phyloP scores from a whole-genome alignment of 2,329 filamentous ascomycete species.

The Stachybotrys chlorohalonatus region DNA sequence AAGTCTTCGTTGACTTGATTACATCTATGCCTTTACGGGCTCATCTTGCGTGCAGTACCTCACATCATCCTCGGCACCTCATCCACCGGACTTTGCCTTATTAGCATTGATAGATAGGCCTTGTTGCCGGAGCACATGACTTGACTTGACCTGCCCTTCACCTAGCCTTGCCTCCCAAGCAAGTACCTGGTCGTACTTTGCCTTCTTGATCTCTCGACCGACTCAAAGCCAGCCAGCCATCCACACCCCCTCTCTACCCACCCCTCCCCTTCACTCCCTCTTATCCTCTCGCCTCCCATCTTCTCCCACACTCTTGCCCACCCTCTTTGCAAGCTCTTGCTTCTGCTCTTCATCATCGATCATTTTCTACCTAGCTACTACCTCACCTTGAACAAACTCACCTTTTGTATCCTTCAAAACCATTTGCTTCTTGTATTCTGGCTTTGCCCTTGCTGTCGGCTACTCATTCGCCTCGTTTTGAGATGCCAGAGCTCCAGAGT shows the following conservation, averaged over 20 bases:
- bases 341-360: not conserved
- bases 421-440: not conserved
- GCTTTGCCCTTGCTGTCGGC: not conserved
- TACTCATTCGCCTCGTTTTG: not conserved
- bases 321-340: not conserved
- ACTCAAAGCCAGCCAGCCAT: not conserved
- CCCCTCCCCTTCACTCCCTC: not conserved
- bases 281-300: constrained; percentile 1
- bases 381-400: not conserved
- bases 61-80: not conserved
- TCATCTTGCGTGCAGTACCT: not conserved
- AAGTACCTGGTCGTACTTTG: not conserved
- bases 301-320: not conserved
- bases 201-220: not conserved
- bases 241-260: not conserved
- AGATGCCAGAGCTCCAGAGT: not conserved
- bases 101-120: not conserved
- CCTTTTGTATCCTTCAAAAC: not conserved
- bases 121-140: not conserved
- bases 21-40: not conserved
- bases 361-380: not conserved
- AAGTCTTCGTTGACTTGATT: not conserved
- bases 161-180: not conserved
- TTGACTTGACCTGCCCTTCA: not conserved
- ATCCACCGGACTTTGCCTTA: not conserved